Base-by-base conservation (phyloP, 768 basidiomycete species). In the Flagelloscypha sp. region DNA sequence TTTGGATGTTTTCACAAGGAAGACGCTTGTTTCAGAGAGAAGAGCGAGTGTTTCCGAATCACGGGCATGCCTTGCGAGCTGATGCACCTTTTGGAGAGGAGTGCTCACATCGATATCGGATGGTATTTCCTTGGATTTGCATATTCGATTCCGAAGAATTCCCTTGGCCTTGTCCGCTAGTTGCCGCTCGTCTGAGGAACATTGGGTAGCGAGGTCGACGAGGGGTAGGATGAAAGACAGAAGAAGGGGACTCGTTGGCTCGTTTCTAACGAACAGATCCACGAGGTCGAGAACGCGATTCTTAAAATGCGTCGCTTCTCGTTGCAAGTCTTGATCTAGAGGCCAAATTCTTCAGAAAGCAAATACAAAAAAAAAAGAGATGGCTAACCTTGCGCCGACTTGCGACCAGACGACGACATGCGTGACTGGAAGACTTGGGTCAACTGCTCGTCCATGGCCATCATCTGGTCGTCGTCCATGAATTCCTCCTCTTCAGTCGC, bases 391-490 rank as follows among this genome's bases (percentile, higher is more conserved):
- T 82, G 86, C 35, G 67, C 70, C 24, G 62, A 60, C 49, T 75
- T 79, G 54, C 68, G 74, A 36, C 72, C 77, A 37, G n/a, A n/a
- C n/a, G n/a, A n/a, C n/a, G 67, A 65, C 16, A 71, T 62, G 41
- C 77, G 74, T 20, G 78, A 67, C 40, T 73, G 72, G 72, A 99
- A 94, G 20, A 90, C 79, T 34, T 80, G 75, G 4, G 86, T 88
- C 6, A 99, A 75, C 52, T 94, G 84, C 32, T 86, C 84, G 51
- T 99, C 94, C 18, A 98, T 76, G 22, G 84, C 84, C 70, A 98
- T 79, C 94, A 99, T 99, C 60, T 95, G 88, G 17, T 98, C 93
- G 52, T 99, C 94, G 52, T 95, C 85, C 80, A 94, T 82, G 19
- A 80, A 61, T 31, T 84, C 83, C 42, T 79, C 77, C 10, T 76